Evolutionary conservation across 306 rosid genomes (phyloP), one percentile per base, ranked within the genome.

Genomic region (Luffa acutangula): DNA sequence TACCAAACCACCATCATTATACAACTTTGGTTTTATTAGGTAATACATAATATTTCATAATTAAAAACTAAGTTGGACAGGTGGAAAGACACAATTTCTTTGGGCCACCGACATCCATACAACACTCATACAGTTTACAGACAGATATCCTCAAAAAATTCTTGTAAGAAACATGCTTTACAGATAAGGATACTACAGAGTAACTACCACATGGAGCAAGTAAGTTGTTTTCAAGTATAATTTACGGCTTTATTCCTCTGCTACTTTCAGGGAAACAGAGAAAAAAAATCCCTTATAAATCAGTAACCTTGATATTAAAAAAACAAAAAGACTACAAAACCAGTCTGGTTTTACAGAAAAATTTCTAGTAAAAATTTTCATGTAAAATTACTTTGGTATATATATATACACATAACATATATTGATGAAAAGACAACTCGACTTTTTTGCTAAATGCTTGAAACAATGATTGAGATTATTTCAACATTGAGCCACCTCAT

Each of bases 211-310:
- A 74, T 74, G 78, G 12, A 21, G 20, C 42, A 11, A 12, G 74
- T 66, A n/a, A 41, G 54, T 65, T 36, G 13, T 73, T 73, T 74
- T 74, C 7, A 48, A 72, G n/a, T 74, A 51, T 43, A 0, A 9
- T 31, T 69, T 43, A 20, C 52, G 43, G 48, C 36, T 43, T 49
- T 51, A 74, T 49, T 74, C 17, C 13, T 51, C 59, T 74, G 78
- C 78, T 51, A 74, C 78, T 74, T 15, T 46, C 20, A 12, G 25
- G 59, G 77, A 73, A 73, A 73, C 77, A 73, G 59, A 73, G 57
- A 12, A 12, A 45, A 46, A 46, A 25, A 25, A 71, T 64, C n/a
- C 53, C 36, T 69, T 69, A 4, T 21, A 71, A 43, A n/a, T 45
- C 76, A 45, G 20, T 71, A 45, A 71, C 17, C 56, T 31, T 73